Percentiles rank a stretch among this genome's conserved stretches.
Conservation (phyloP, 1,284 basidiomycete genomes). For the Ganoderma boninense region DNA sequence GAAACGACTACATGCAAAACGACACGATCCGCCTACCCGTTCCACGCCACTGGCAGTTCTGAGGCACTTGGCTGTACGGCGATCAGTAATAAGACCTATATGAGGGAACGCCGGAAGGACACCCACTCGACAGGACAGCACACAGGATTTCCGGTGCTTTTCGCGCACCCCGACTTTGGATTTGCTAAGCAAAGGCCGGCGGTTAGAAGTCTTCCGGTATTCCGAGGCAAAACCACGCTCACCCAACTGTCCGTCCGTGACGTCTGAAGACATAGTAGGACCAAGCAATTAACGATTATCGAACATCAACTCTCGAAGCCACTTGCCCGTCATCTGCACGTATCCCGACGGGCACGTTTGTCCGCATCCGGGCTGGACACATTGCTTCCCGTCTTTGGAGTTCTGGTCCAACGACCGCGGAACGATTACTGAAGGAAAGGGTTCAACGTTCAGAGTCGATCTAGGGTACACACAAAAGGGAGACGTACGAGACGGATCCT, state of each 20-base stretch:
- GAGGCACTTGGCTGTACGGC: neutral
- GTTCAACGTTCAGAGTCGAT: neutral
- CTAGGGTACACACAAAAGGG: neutral
- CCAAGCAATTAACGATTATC: neutral
- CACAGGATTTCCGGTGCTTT: neutral
- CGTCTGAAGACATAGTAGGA: neutral
- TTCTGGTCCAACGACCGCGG: conserved; percentile 12
- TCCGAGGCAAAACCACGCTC: neutral
- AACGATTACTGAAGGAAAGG: neutral
- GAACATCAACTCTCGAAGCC: neutral
- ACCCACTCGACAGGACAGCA: neutral
- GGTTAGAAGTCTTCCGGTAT: neutral
- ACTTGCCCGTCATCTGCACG: conserved; percentile 22
- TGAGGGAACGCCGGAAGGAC: too few relatives aligned
- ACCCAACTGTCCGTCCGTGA: neutral
- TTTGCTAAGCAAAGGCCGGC: neutral
- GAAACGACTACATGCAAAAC: neutral
- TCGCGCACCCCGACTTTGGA: neutral
- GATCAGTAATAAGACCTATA: too few relatives aligned
- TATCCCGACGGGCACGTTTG: conserved; percentile 18
- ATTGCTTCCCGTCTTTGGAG: conserved; percentile 19
- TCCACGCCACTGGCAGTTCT: neutral
- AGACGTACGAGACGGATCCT: neutral
- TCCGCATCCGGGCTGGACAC: conserved; percentile 16
- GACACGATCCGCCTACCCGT: neutral